Evolutionary conservation across 768 basidiomycete species (phyloP), one percentile per base, ranked within the genome.

Genomic region (Kwoniella europaea): DNA sequence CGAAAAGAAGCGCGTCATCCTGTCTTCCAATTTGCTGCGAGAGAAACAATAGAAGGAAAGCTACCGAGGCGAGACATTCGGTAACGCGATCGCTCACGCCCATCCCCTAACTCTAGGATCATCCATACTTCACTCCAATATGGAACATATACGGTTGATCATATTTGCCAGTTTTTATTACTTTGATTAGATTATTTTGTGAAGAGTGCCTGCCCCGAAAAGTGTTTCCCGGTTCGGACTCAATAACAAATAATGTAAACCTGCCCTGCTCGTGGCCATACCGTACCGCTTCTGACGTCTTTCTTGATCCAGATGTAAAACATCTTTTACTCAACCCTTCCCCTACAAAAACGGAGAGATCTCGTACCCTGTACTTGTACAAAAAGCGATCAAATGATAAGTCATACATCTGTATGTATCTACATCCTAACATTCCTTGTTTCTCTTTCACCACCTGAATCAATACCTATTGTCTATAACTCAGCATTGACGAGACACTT

Each of bases 41-140:
- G 20, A 55, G n/a, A 24, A 55, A 55, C 20, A 12, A 55, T 15
- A 15, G 18, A 20, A 61, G 7, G 18, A 61, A 43, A 13, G 41
- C 27, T 61, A 61, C 59, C 59, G 59, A 61, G 35, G 42, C 59
- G 59, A 61, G 59, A 61, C 59, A 61, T 61, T 61, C 42, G 35
- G 59, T 58, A 58, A 58, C 27, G 27, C 20, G 15, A 6, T 58
- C 16, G 29, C 57, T 58, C 13, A 35, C 27, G 13, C 9, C 27
- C 27, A 58, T 27, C 54, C 12, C 20, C 15, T 27, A 2, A 56
- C 54, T 58, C 3, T 27, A 43, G 15, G 20, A 6, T 27, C 20
- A 27, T 59, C 27, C 57, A n/a, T 56, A 56, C n/a, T 56, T 22
- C 35, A 35, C 35, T 35, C 35, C 35, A 35, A 35, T 35, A 35